Base-by-base conservation (phyloP, 2,329 filamentous ascomycete genomes). In the Aspergillus sp. region DNA sequence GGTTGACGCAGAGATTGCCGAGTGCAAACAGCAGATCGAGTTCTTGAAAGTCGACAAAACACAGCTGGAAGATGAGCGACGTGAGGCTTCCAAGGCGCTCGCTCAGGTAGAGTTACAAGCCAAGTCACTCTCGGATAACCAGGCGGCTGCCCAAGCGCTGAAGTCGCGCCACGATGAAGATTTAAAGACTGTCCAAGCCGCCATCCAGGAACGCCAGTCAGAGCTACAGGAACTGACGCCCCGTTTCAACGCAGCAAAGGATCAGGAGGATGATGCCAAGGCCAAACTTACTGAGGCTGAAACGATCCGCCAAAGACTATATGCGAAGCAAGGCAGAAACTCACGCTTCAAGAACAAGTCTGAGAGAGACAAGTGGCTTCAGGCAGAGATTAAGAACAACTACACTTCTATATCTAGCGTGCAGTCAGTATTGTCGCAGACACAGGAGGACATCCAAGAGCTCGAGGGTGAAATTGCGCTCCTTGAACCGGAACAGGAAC, bases 271-370 rank as follows among this genome's bases (percentile, higher is more conserved):
- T 15, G 82, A 85, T 15, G 80, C 90, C 27, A 88, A 87, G 67
- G 81, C 87, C 55, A 86, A 89, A 58, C 81, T 98, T 11, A 89
- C 92, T 47, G 82, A 89, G 50, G 89, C 89, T 0, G 90, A 96
- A 67, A 88, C 88, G 7, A 83, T 85, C 5, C 84, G 90, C 43
- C 87, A 90, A 63, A 87, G 93, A 39, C 83, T 99, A 7, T 91
- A 96, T 70, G 90, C 90, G 51, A 99, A 99, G 74, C 93, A 99
- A 76, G 91, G 89, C 44, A 88, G 93, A 46, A 92, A 90, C 64
- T 89, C 90, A 17, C 89, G 91, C 61, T 99, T 96, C 75, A 89
- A 84, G 69, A 96, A 87, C 73, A 96, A 96, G 78, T 84, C 85
- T 8, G 91, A 98, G 71, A 88, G 96, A 44, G 93, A 99, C 73